A percentile compares a stretch with the other conserved stretches of the same genome.
Evolutionary conservation across 108 stramenopile species (phyloP).

Genomic region (Cyclotella baltica): DNA sequence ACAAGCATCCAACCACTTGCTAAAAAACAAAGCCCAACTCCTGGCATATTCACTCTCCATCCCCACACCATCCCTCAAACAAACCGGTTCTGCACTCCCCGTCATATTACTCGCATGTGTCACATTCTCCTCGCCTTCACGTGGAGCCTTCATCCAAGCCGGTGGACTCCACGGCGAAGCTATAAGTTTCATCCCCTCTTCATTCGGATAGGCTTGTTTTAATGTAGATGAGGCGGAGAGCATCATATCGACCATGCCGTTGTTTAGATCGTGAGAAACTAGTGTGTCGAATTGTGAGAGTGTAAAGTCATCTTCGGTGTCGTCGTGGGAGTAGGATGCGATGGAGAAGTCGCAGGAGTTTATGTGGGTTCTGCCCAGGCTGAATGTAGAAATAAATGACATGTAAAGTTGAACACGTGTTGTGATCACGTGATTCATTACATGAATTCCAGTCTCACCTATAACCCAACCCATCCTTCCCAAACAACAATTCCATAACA

Average conservation of each 20-base stretch:
- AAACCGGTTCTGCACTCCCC: slow-evolving; percentile 70
- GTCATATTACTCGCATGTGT: slow-evolving; percentile 69
- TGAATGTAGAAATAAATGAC: not conserved
- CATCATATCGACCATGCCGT: slow-evolving; percentile 89
- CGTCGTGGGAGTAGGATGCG: slow-evolving; percentile 87
- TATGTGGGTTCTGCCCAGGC: slow-evolving; percentile 91
- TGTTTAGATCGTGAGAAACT: slow-evolving; percentile 79
- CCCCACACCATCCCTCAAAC: slow-evolving; percentile 83
- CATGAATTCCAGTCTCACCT: slow-evolving; percentile 24
- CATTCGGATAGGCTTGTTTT: slow-evolving; percentile 48
- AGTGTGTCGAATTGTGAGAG: slow-evolving; percentile 83
- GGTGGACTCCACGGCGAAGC: slow-evolving; percentile 96
- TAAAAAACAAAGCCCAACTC: slow-evolving; percentile 86
- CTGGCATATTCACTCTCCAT: slow-evolving; percentile 72
- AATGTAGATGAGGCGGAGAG: slow-evolving; percentile 55
- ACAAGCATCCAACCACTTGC: slow-evolving; percentile 85
- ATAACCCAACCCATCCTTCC: slow-evolving; percentile 85
- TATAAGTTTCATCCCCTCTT: slow-evolving; percentile 70
- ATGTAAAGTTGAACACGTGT: too few relatives aligned
- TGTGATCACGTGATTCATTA: too few relatives aligned
- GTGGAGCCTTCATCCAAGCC: slow-evolving; percentile 94
- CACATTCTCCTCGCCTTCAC: slow-evolving; percentile 38
- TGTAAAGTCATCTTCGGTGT: slow-evolving; percentile 86
- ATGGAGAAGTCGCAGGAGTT: slow-evolving; percentile 97
- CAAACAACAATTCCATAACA: slow-evolving; percentile 91